Evolutionary conservation across 306 rosid genomes (phyloP).

Genomic region (Glycine soja): DNA sequence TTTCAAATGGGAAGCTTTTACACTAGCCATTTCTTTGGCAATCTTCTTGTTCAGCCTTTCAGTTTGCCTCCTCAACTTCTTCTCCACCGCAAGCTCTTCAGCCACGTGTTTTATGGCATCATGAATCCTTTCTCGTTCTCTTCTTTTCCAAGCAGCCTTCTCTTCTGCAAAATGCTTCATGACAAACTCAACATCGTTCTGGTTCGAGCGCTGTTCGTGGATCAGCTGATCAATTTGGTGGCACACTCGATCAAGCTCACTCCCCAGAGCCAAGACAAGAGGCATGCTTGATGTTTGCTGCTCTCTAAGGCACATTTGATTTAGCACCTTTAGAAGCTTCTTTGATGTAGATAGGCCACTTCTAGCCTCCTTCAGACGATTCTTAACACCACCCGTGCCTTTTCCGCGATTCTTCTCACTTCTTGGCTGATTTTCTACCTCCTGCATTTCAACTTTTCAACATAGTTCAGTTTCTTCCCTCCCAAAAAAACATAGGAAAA

Average conservation of each 20-base stretch:
- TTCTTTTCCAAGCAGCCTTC: constrained; percentile 77
- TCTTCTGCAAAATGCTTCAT: constrained; percentile 74
- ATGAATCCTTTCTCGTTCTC: constrained; percentile 71
- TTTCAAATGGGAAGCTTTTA: constrained; percentile 63
- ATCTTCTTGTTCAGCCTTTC: constrained; percentile 83
- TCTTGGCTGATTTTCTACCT: constrained; percentile 52
- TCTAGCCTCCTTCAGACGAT: constrained; percentile 77
- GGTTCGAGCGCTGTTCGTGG: constrained; percentile 60
- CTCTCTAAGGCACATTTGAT: constrained; percentile 67
- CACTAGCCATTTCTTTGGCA: constrained; percentile 73
- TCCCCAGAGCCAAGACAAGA: constrained; percentile 65
- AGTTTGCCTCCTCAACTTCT: constrained; percentile 78
- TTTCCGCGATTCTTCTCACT: constrained; percentile 55
- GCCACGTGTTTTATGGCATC: constrained; percentile 61
- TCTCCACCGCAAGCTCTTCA: constrained; percentile 82
- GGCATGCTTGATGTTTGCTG: constrained; percentile 61
- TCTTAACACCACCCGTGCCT: constrained; percentile 50
- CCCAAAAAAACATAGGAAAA: constrained; percentile 26
- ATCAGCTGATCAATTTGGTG: constrained; percentile 65
- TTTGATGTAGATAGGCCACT: constrained; percentile 74
- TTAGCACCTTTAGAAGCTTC: constrained; percentile 78
- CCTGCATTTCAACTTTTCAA: constrained; percentile 51
- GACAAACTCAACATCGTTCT: constrained; percentile 59
- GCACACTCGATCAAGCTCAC: constrained; percentile 75
- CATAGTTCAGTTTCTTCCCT: constrained; percentile 41